Conservation (phyloP, 1,284 basidiomycete species). For the Cystobasidium pallidum region DNA sequence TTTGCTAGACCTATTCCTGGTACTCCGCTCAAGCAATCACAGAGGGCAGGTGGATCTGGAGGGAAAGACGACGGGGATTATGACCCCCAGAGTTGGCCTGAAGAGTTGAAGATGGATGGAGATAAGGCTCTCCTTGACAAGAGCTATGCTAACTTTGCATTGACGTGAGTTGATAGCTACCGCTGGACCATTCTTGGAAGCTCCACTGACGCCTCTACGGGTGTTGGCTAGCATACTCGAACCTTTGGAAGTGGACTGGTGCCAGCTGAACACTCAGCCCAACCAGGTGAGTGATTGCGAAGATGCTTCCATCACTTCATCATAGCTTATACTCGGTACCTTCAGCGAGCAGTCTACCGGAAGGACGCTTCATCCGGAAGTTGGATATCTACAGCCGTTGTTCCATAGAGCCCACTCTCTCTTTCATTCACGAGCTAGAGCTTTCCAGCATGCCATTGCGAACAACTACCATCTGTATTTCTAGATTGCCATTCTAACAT, state of each 20-base stretch:
- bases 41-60: constrained; percentile 40
- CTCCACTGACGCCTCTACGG: no score
- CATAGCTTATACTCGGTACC: background rate
- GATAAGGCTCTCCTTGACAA: constrained; percentile 48
- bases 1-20: constrained; percentile 57
- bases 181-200: no score
- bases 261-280: constrained; percentile 30
- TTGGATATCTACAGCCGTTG: constrained; percentile 7
- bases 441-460: no score
- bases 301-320: background rate
- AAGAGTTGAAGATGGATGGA: constrained; percentile 49
- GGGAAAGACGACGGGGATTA: constrained; percentile 52
- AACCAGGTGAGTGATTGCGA: constrained; percentile 8
- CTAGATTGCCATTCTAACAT: background rate
- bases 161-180: constrained; percentile 1
- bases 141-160: constrained; percentile 25
- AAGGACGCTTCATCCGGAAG: constrained; percentile 41
- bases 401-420: no score
- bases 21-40: constrained; percentile 41
- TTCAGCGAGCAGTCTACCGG: constrained; percentile 51
- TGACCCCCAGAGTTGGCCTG: constrained; percentile 52
- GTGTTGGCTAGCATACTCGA: constrained; percentile 51
- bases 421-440: no score
- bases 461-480: no score
- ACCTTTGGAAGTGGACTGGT: constrained; percentile 55